Base-by-base conservation (phyloP, 345 rosid species). In the Stellera chamaejasme region DNA sequence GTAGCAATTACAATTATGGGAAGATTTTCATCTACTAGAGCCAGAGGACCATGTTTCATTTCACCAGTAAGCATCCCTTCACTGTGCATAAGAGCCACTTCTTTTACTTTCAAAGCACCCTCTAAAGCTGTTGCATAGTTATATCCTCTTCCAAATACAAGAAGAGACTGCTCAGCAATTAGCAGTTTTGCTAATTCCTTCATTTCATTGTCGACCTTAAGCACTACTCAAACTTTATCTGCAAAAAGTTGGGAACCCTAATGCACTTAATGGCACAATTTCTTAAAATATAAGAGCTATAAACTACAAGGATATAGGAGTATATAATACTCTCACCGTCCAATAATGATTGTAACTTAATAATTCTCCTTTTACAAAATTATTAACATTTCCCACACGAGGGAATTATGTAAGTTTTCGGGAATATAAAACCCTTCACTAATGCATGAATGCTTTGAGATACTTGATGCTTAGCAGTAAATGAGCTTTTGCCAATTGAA, bases 21-120 rank as follows among this genome's bases (percentile, higher is more conserved):
- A 3, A 82, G 89, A 76, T 73, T 82, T 77, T 92, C 97, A 63
- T 92, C 98, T 39, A 92, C 98, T 42, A 92, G 67, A 55, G 98
- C 98, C 72, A 92, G 74, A 63, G 98, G 97, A 56, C 98, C 98
- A 48, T 92, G 98, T 70, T 92, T 92, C 98, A 92, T 92, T 74
- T 92, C 98, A 65, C 97, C 98, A 41, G 98, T 97, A 56, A 92
- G 90, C 60, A 92, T 82, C 39, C 98, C 98, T 70, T 88, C 98
- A 32, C 96, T 86, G 66, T 92, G 98, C 98, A 92, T 92, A 41
- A 92, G 93, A 41, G 98, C 75, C 44, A 92, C 98, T 73, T 92
- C 98, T 69, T 92, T 92, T 48, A 92, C 98, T 65, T 92, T 92
- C 52, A 82, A 54, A 36, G 98, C 96, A 65, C 98, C 98, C 73